Evolutionary conservation across 345 rosid species (phyloP), one percentile per base, ranked within the genome.

Genomic region (Acer saccharum): DNA sequence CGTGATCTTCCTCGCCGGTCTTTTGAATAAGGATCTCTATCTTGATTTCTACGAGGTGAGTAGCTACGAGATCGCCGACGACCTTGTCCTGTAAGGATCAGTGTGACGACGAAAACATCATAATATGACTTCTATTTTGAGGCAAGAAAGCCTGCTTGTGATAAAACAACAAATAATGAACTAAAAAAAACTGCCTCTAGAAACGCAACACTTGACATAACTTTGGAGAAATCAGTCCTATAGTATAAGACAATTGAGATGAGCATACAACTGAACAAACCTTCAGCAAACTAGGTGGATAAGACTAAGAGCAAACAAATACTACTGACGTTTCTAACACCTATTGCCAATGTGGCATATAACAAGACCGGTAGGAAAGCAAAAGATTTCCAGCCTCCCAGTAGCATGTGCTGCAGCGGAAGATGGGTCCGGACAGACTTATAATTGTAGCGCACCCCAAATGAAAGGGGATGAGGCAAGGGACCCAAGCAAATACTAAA

Each of bases 1-100:
- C 87, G 88, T 13, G 94, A 84, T 76, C 90, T 85, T 62, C 84
- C 89, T 61, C 84, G 76, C 64, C 83, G 80, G 16, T 87, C 91
- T 78, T 87, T 83, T 73, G 87, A 43, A 80, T 80, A 17, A 66
- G 78, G 58, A 39, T 85, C 87, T 72, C 84, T 82, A 23, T 81
- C 77, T 13, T 43, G 46, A 52, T 86, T 25, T 21, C 83, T 76
- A 65, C 77, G 86, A 3, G 92, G 92, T 18, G 94, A 89, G 76
- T 75, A 71, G 78, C 94, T 89, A 7, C 80, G 86, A 20, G 91
- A 90, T 48, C 83, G 80, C 71, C 88, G 74, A 12, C 81, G 82
- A 52, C 88, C 83, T 29, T 68, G 82, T 73, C 86, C 89, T 88
- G 81, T 76, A 79, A 18, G 39, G 77, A 58, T 50, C 65, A 32